A percentile compares a stretch with the other conserved stretches of the same genome.
These are phyloP conservation scores for Apodospora peruviana DNA, from an alignment of 495 filamentous ascomycete species.

Conservation along the genomic window DNA sequence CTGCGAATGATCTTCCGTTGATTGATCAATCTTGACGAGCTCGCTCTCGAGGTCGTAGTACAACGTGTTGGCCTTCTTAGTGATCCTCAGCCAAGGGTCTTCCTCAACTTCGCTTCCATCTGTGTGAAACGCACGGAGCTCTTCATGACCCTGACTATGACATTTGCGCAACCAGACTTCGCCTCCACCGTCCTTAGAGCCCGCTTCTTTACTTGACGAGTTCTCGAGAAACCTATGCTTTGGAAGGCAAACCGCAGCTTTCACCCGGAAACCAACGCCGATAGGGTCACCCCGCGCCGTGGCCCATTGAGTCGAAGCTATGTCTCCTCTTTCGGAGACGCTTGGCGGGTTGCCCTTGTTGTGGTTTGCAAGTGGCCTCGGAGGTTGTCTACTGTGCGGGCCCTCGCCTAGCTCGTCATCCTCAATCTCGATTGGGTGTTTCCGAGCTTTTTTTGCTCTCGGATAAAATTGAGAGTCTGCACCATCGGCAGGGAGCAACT, in stretches of 20 bases:
- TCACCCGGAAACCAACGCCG: not conserved
- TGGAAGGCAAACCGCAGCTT: conserved; percentile 10
- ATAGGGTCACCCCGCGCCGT: not conserved
- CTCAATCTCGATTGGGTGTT: conserved; percentile 2
- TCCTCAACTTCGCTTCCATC: conserved; percentile 1
- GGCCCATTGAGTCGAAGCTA: conserved; percentile 5
- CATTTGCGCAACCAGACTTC: conserved; percentile 1
- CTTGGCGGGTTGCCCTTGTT: conserved; percentile 1
- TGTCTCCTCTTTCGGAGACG: conserved; percentile 10
- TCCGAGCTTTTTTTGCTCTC: conserved; percentile 1
- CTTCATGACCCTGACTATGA: not conserved
- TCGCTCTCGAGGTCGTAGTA: conserved; percentile 1
- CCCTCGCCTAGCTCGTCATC: not conserved
- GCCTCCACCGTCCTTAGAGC: not conserved
- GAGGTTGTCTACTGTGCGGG: not conserved
- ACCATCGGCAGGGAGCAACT: not conserved
- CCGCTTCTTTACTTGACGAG: not conserved
- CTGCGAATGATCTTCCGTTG: conserved; percentile 1
- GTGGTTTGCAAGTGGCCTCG: not conserved
- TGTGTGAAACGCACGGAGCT: conserved; percentile 12
- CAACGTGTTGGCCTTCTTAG: conserved; percentile 2
- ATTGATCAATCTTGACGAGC: conserved; percentile 14
- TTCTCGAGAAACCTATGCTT: conserved; percentile 4
- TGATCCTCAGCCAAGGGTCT: conserved; percentile 18
- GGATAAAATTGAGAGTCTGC: conserved; percentile 13